Conservation (phyloP, 306 rosid genomes). For the Prunus salicina region DNA sequence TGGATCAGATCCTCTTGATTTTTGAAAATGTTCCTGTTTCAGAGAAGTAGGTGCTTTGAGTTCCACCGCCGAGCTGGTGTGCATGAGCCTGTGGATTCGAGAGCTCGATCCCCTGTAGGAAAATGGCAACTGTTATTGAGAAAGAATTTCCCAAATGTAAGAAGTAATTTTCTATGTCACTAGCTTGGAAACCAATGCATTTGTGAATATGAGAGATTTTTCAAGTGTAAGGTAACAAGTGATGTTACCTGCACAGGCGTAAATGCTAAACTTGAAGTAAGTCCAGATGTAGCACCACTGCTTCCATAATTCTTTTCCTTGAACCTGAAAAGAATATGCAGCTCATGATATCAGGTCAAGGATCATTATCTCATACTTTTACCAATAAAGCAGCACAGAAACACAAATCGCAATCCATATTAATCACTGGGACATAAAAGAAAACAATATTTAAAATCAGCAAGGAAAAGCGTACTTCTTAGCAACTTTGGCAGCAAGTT, state of each 20-base stretch:
- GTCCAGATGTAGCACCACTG: slow-evolving; percentile 61
- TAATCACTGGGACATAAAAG: neutral
- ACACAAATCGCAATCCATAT: neutral
- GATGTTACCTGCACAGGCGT: slow-evolving; percentile 79
- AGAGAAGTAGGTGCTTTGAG: slow-evolving; percentile 87
- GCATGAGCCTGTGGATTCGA: slow-evolving; percentile 91
- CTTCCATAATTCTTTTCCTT: slow-evolving; percentile 32
- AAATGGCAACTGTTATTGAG: neutral
- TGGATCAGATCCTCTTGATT: slow-evolving; percentile 64
- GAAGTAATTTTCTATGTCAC: neutral
- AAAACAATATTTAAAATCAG: neutral
- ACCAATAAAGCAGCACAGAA: neutral
- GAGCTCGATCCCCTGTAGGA: slow-evolving; percentile 77
- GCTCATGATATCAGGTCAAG: slow-evolving; percentile 3
- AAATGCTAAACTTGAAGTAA: slow-evolving; percentile 85
- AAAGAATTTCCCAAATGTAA: neutral
- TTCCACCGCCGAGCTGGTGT: slow-evolving; percentile 85
- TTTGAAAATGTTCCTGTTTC: slow-evolving; percentile 87
- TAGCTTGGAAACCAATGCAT: slow-evolving; percentile 1
- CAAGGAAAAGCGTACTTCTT: slow-evolving; percentile 26
- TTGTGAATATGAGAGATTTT: neutral
- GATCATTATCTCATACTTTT: neutral
- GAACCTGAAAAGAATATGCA: slow-evolving; percentile 38
- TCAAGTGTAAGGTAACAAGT: slow-evolving; percentile 5
- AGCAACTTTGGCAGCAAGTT: neutral